phyloP scores from a whole-genome alignment of 371 early-diverging fungal genomes.

The Mucor saturninus region DNA sequence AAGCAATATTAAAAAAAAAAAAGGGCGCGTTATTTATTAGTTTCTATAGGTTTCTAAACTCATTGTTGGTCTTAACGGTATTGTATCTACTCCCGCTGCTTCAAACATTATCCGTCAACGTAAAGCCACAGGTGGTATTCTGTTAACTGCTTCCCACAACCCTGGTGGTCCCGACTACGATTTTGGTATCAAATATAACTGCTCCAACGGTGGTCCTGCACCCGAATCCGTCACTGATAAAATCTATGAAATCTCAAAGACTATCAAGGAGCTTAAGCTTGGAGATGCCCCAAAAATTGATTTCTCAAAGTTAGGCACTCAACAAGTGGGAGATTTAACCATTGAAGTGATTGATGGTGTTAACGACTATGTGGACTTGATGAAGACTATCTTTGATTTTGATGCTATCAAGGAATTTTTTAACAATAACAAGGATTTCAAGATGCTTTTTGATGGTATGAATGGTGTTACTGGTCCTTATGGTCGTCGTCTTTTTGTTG shows the following conservation, averaged over 20 bases:
- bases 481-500: slow-evolving; percentile 81
- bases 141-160: slow-evolving; percentile 97
- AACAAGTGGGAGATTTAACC: slow-evolving; percentile 59
- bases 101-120: slow-evolving; percentile 91
- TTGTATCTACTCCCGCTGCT: slow-evolving; percentile 95
- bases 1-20: not conserved
- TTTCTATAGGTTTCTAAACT: slow-evolving; percentile 74
- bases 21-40: slow-evolving; percentile 8
- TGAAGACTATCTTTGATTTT: slow-evolving; percentile 93
- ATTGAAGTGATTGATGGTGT: slow-evolving; percentile 93
- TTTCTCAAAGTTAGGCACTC: slow-evolving; percentile 71
- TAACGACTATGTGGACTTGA: slow-evolving; percentile 84
- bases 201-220: slow-evolving; percentile 95
- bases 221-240: slow-evolving; percentile 92
- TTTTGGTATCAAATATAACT: slow-evolving; percentile 98
- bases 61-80: slow-evolving; percentile 92
- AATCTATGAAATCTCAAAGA: slow-evolving; percentile 83
- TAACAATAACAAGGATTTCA: slow-evolving; percentile 70
- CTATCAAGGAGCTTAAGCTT: slow-evolving; percentile 67
- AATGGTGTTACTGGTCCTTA: slow-evolving; percentile 98
- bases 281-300: slow-evolving; percentile 83
- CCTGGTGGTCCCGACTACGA: slow-evolving; percentile 97
- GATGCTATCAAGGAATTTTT: slow-evolving; percentile 81
- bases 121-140: slow-evolving; percentile 91
- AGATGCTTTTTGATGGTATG: slow-evolving; percentile 94